Evolutionary conservation across 495 filamentous ascomycete genomes (phyloP).

Genomic region (Xylaria intraflava): DNA sequence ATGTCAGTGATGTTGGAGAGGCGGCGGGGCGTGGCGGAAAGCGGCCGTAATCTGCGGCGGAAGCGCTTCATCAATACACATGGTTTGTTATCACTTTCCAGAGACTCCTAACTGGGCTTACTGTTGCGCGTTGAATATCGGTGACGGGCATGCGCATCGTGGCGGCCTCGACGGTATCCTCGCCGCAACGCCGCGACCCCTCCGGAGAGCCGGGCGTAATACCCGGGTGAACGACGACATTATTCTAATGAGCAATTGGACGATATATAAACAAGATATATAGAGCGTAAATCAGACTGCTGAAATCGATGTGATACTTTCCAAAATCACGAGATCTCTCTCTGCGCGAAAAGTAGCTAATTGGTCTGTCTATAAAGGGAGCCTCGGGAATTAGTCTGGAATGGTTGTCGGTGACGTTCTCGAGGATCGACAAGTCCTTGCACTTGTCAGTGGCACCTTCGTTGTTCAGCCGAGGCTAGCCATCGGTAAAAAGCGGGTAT

Average conservation of each 20-base stretch:
- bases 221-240: constrained; percentile 68
- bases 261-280: not conserved
- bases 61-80: constrained; percentile 15
- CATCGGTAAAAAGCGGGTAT: constrained; percentile 14
- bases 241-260: not conserved
- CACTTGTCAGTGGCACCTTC: too few relatives aligned
- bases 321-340: too few relatives aligned
- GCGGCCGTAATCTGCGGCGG: constrained; percentile 40
- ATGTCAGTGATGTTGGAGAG: constrained; percentile 61
- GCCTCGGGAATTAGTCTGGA: not conserved
- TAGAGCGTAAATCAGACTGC: not conserved
- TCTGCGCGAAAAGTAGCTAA: not conserved
- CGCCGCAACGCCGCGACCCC: constrained; percentile 37
- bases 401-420: not conserved
- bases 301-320: too few relatives aligned
- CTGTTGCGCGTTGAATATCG: constrained; percentile 33
- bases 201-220: constrained; percentile 61
- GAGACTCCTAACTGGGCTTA: constrained; percentile 25
- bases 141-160: constrained; percentile 29
- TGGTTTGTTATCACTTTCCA: not conserved
- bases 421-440: not conserved
- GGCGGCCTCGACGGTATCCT: constrained; percentile 41
- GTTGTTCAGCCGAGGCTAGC: constrained; percentile 35
- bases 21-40: constrained; percentile 62
- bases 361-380: not conserved